Evolutionary conservation across 495 filamentous ascomycete genomes (phyloP), one percentile per base, ranked within the genome.

Genomic region (Lepidopterella palustris): DNA sequence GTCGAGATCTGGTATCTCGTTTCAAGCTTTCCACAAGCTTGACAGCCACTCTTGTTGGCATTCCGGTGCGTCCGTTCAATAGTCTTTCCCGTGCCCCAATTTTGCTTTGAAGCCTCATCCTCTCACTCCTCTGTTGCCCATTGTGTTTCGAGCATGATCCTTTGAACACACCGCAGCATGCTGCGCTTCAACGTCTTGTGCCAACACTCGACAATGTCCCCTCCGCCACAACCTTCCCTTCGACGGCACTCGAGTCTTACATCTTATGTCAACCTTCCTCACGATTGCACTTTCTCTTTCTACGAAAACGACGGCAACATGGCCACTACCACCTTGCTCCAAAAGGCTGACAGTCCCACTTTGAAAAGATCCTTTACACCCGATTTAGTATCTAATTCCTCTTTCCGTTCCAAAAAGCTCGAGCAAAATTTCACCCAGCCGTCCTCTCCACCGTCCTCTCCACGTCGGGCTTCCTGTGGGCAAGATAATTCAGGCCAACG

Each of bases 341-440:
- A 61, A 31, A 59, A 60, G 24, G 65, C 69, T 70, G 60, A 71
- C 65, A 69, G 66, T 67, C 61, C 63, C 2, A 67, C 68, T 27
- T 42, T 65, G 24, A 71, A 71, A 66, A 68, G 69, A 55, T 57
- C 69, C 6, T 67, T 70, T 48, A 48, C 59, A 54, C 56, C 57
- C 32, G 63, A 62, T 47, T 53, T 61, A 54, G 25, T 55, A 32
- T 57, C 61, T 68, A 62, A 70, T 66, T 35, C 56, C 45, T 58
- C 61, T n/a, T 60, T 62, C 52, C 58, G 58, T 56, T 48, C 55
- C 27, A 71, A 71, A 59, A 63, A 63, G 51, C 21, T 58, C 32
- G 69, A 69, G 49, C 56, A 47, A 28, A 39, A 48, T 4, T 63
- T 51, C 45, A 24, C 55, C 8, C 29, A 29, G n/a, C 57, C 5